phyloP scores from a whole-genome alignment of 495 filamentous ascomycete genomes.

The Letharia columbiana region DNA sequence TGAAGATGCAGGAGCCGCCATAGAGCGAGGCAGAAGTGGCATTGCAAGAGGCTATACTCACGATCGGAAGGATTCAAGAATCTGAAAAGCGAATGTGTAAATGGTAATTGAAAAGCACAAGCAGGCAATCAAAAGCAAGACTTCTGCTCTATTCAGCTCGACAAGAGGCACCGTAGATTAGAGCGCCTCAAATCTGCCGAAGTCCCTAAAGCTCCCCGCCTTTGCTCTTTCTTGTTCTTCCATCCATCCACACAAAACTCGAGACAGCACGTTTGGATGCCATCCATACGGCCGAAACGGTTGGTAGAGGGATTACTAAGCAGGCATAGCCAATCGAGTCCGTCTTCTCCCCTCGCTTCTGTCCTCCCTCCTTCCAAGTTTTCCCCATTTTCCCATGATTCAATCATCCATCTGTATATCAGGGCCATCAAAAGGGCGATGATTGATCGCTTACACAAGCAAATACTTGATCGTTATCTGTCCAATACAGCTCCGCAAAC shows the following conservation, averaged over 20 bases:
- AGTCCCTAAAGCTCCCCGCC: not conserved
- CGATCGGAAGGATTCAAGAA: not conserved
- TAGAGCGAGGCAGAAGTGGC: conserved; percentile 81
- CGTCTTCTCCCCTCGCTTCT: not conserved
- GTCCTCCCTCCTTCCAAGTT: not conserved
- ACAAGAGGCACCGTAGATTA: not conserved
- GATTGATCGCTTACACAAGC: not conserved
- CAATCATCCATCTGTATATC: not conserved
- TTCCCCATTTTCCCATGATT: not conserved
- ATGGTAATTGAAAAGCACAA: not conserved
- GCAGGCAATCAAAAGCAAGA: not conserved
- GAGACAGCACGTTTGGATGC: not conserved
- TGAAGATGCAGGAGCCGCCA: conserved; percentile 50
- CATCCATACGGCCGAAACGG: not conserved
- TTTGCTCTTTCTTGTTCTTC: not conserved
- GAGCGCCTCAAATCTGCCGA: not conserved
- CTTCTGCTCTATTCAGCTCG: not conserved
- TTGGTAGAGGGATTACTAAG: not conserved
- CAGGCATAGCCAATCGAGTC: not conserved
- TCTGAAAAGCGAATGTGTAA: not conserved
- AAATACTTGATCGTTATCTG: not conserved
- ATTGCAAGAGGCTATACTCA: conserved; percentile 86
- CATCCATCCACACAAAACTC: not conserved
- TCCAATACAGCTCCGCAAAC: not conserved
- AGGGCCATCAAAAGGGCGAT: not conserved